phyloP scores from a whole-genome alignment of 352 stramenopile genomes.

The Peronospora farinosa region DNA sequence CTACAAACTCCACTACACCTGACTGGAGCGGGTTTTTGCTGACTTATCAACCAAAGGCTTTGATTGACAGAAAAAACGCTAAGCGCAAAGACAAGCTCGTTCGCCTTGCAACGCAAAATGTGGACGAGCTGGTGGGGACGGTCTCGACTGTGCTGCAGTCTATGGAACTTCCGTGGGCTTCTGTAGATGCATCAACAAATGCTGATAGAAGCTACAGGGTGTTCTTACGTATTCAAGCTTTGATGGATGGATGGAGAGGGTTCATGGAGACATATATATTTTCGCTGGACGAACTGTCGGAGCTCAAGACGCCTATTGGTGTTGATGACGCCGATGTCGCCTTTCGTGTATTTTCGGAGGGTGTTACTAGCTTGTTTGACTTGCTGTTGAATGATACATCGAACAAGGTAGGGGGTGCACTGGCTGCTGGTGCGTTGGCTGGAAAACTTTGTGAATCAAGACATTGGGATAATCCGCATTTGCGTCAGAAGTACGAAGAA shows the following conservation, averaged over 20 bases:
- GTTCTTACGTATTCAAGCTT: conserved; percentile 31
- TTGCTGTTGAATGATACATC: conserved; percentile 12
- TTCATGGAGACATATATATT: conserved; percentile 42
- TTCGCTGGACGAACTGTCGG: conserved; percentile 30
- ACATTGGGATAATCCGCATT: conserved; percentile 29
- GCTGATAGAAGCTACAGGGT: conserved; percentile 4
- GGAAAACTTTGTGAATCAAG: conserved; percentile 35
- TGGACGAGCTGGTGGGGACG: conserved; percentile 30
- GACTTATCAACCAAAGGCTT: conserved; percentile 32
- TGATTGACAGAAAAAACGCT: conserved; percentile 29
- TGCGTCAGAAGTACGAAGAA: conserved; percentile 23
- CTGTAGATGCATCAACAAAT: neutral
- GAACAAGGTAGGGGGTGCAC: conserved; percentile 15
- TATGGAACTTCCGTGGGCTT: conserved; percentile 22
- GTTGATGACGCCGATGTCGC: conserved; percentile 33
- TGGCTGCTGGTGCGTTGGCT: conserved; percentile 34
- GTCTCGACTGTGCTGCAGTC: conserved; percentile 18
- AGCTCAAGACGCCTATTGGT: conserved; percentile 39
- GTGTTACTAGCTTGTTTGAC: conserved; percentile 15
- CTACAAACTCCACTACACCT: neutral
- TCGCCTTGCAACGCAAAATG: conserved; percentile 41
- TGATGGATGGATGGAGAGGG: conserved; percentile 38
- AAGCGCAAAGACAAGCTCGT: conserved; percentile 55
- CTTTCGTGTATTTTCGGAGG: conserved; percentile 36
- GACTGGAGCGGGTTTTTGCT: conserved; percentile 43